phyloP scores from a whole-genome alignment of 768 basidiomycete species.

The Termitomyces sp. region DNA sequence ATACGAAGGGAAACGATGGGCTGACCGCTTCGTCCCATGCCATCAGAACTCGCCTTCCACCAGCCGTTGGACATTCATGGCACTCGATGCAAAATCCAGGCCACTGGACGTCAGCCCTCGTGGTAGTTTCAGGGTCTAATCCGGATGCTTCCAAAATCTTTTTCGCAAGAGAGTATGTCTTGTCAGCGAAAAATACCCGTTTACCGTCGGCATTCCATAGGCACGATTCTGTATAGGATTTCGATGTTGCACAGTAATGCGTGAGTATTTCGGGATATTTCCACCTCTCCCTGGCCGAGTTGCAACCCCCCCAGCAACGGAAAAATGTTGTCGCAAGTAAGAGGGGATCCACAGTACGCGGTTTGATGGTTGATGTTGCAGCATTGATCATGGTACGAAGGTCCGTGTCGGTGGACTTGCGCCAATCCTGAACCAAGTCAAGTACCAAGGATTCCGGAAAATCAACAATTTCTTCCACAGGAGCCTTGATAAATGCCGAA shows the following conservation, averaged over 20 bases:
- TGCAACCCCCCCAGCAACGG: not conserved
- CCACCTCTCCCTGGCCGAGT: too few relatives aligned
- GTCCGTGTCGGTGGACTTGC: not conserved
- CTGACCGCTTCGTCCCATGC: constrained; percentile 5
- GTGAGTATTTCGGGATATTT: constrained; percentile 2
- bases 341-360: not conserved
- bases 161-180: not conserved
- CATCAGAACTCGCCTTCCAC: constrained; percentile 1
- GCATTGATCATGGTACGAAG: not conserved
- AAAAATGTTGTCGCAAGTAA: constrained; percentile 4
- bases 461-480: not conserved
- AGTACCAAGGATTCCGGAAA: not conserved
- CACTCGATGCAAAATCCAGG: constrained; percentile 2
- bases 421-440: not conserved
- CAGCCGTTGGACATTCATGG: not conserved
- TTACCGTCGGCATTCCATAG: not conserved
- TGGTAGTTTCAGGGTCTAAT: constrained; percentile 1
- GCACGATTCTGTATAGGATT: not conserved
- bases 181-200: not conserved
- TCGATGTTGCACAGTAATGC: not conserved
- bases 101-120: not conserved
- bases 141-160: constrained; percentile 3
- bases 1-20: not conserved
- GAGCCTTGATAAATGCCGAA: not conserved
- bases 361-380: not conserved